Evolutionary conservation across 75 land plant genomes (phyloP), one percentile per base, ranked within the genome.

Genomic region (Pinus tabuliformis): DNA sequence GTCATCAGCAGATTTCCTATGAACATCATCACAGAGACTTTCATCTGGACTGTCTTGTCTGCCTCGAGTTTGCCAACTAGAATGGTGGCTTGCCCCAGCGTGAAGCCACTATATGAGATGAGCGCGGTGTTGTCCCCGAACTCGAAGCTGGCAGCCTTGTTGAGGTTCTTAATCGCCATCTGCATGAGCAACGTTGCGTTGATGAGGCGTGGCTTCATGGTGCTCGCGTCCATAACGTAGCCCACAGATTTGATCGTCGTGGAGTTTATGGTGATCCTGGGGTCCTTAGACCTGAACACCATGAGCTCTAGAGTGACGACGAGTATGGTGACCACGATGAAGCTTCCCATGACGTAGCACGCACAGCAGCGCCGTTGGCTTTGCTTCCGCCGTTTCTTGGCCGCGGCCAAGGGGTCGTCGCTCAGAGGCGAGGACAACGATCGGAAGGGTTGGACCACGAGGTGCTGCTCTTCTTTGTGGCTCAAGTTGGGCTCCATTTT

Each of bases 201-300:
- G 11, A 49, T 49, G 7, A 80, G 6, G 6, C 61, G 16, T 8
- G 61, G 20, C 15, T 63, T 52, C 57, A 72, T 11, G 0, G 68
- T 1, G 36, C 42, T 62, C 28, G 24, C 18, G 17, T 75, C 73
- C 5, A 75, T 16, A 6, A 17, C 16, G 6, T n/a, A 2, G 58
- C 11, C 24, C 1, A 78, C 4, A 58, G n/a, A 54, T 24, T 81
- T 54, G 52, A 84, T 13, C 56, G 22, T 61, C 12, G 84, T 39
- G 13, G 63, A 6, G 22, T 84, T 74, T 72, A 87, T 6, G 56
- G 76, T 37, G 11, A 86, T 74, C 24, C 20, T 21, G n/a, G 89
- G 89, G 14, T 81, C 80, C n/a, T 76, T 78, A n/a, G 66, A 37
- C 73, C 78, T 87, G 87, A 84, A 84, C 39, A 87, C 70, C 62